Evolutionary conservation across 176 grass and related monocot genomes (phyloP).

Genomic region (Hyparrhenia diplandra): DNA sequence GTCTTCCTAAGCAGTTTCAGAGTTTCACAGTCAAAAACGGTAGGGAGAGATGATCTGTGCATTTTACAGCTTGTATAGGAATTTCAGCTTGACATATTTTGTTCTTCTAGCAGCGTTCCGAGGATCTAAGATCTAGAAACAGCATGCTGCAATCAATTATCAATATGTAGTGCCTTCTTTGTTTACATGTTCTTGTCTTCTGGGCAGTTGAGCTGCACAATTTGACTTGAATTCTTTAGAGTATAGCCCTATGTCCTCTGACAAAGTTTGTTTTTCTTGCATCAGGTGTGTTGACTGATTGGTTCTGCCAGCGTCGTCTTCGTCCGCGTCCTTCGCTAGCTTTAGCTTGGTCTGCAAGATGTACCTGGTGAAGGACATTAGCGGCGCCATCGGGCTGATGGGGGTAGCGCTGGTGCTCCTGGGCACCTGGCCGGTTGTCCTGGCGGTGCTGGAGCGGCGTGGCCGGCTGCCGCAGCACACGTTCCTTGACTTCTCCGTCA

Average conservation of each 20-base stretch:
- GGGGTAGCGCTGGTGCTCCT: slow-evolving; percentile 61
- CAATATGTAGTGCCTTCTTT: not conserved
- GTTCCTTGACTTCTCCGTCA: slow-evolving; percentile 79
- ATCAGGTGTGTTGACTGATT: too few relatives aligned
- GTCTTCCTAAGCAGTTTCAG: too few relatives aligned
- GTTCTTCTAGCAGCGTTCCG: not conserved
- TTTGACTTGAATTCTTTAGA: too few relatives aligned
- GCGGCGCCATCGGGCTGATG: slow-evolving; percentile 75
- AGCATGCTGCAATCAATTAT: not conserved
- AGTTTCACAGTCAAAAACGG: too few relatives aligned
- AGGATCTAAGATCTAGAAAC: not conserved
- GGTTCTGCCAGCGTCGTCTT: too few relatives aligned
- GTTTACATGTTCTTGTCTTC: too few relatives aligned
- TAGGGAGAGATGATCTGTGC: not conserved
- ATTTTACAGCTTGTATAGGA: not conserved
- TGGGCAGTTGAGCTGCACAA: too few relatives aligned
- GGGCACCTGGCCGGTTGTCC: slow-evolving; percentile 89
- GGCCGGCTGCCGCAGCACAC: slow-evolving; percentile 92
- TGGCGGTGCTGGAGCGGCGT: slow-evolving; percentile 82
- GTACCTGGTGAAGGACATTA: slow-evolving; percentile 76
- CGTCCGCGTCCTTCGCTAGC: too few relatives aligned
- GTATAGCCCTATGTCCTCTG: too few relatives aligned
- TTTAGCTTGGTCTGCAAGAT: slow-evolving; percentile 19
- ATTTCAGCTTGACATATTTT: not conserved
- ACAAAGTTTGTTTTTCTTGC: too few relatives aligned